Base-by-base conservation (phyloP, 2,329 filamentous ascomycete genomes). In the Phyllosticta ampelicida region DNA sequence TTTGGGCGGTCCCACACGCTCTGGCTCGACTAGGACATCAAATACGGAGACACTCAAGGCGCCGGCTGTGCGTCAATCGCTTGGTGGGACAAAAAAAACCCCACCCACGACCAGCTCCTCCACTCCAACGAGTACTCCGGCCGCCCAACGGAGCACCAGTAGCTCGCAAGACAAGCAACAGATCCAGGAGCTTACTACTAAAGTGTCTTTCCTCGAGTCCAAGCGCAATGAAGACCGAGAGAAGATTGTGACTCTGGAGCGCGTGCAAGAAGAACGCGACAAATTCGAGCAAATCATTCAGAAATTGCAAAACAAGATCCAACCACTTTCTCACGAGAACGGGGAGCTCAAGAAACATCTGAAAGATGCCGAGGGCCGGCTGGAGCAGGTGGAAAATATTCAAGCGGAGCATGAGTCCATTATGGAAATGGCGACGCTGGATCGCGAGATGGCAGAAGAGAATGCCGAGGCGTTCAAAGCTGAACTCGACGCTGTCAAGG, bases 391-490 rank as follows among this genome's bases (percentile, higher is more conserved):
- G 2, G 88, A 92, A 64, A 78, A 80, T 28, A 77, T 87, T 56
- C 86, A 94, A 68, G 87, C 88, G 8, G 90, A 96, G 63, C 86
- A 95, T 70, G 94, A 97, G 28, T 82, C 86, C 3, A 83, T 87
- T 6, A 75, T 96, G 67, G 94, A 99, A 73, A 82, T 94, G 72
- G 90, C 90, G 6, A 86, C 89, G 0, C 77, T 99, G 23, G 94
- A 99, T 69, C 84, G 89, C 51, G 92, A 99, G 71, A 95, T 97
- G 88, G 94, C 94, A 0, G 91, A 99, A 71, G 92, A 96, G 72
- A 90, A 85, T 50, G 86, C 89, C 0, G 94, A 97, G 64, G 84
- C 86, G 18, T 78, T 87, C 54, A 94, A 90, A 69, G 80, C 82
- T 1, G 91, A 99, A 67, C 76, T 95, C 21, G 88, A 95, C 44